These are phyloP conservation scores for Durusdinium trenchii DNA, from an alignment of 73 alveolate species.

Conservation along the genomic window DNA sequence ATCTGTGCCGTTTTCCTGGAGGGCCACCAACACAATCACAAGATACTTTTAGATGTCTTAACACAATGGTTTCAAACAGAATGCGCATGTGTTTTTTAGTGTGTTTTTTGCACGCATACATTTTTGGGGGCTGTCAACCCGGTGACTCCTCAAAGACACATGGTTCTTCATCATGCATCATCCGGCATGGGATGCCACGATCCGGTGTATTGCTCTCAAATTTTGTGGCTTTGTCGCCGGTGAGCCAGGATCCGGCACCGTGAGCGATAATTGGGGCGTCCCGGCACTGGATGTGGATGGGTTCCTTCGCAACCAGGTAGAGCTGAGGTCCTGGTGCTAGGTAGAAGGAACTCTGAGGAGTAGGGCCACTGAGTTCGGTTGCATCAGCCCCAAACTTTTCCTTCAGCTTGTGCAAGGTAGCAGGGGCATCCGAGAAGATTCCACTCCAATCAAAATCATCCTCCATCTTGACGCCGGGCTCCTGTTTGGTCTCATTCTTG, in stretches of 20 bases:
- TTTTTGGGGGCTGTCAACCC: too few relatives aligned
- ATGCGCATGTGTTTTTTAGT: too few relatives aligned
- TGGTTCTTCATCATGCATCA: neutral
- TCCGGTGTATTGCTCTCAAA: neutral
- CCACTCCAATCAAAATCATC: neutral
- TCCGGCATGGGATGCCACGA: conserved; percentile 37
- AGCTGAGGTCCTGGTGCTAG: conserved; percentile 42
- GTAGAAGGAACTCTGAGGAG: neutral
- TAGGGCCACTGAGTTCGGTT: neutral
- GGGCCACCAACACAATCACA: too few relatives aligned
- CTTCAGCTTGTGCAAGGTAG: neutral
- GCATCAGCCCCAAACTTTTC: conserved; percentile 5
- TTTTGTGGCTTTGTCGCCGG: conserved; percentile 29
- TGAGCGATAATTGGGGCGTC: neutral
- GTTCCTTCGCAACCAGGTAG: conserved; percentile 19
- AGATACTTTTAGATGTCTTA: too few relatives aligned
- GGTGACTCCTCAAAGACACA: neutral
- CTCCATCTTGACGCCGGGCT: conserved; percentile 13
- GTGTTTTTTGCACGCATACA: too few relatives aligned
- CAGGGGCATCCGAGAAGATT: neutral
- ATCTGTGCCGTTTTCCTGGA: conserved; percentile 1
- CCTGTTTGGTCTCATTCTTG: conserved; percentile 6
- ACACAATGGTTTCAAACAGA: too few relatives aligned
- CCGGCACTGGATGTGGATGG: neutral
- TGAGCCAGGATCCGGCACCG: conserved; percentile 30